Evolutionary conservation across 257 asterid genomes (phyloP), one percentile per base, ranked within the genome.

Genomic region (Nicotiana paniculata): DNA sequence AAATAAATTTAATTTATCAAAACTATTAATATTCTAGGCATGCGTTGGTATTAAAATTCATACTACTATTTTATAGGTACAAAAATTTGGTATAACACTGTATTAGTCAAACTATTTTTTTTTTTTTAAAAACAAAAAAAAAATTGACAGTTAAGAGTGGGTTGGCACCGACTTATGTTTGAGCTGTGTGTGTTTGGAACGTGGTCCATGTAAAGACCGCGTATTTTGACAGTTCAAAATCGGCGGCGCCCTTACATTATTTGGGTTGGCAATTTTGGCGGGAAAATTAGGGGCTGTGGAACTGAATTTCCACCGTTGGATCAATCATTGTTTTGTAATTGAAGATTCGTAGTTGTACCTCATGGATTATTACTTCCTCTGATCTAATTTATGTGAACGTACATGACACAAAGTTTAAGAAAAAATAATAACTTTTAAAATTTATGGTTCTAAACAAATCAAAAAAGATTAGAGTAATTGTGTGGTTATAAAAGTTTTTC

Each of bases 91-190:
- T 37, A 16, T 16, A 15, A 59, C 54, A 1, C 1, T 9, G 17
- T 6, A 55, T 15, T 64, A 70, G 79, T 72, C 17, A 9, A 21
- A 53, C 51, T n/a, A n/a, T n/a, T n/a, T n/a, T n/a, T n/a, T n/a
- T n/a, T n/a, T n/a, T n/a, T n/a, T n/a, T n/a, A n/a, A n/a, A n/a
- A n/a, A n/a, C n/a, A n/a, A n/a, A n/a, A 11, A 18, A 39, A 5
- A 2, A 72, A 21, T 72, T 21, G 93, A 90, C 91, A 89, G 90
- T 85, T 84, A 79, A 86, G 84, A 67, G 89, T 86, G 91, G 95
- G 94, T 86, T 88, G 93, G 89, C 95, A 90, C 93, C 91, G 91
- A 88, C 91, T 85, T 79, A 54, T 9, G 21, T 51, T 32, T 46
- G 64, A 48, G 30, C 54, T 48, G 67, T 43, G 21, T 30, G 37